Base-by-base conservation (phyloP, 306 rosid genomes). In the Castanea mollissima region DNA sequence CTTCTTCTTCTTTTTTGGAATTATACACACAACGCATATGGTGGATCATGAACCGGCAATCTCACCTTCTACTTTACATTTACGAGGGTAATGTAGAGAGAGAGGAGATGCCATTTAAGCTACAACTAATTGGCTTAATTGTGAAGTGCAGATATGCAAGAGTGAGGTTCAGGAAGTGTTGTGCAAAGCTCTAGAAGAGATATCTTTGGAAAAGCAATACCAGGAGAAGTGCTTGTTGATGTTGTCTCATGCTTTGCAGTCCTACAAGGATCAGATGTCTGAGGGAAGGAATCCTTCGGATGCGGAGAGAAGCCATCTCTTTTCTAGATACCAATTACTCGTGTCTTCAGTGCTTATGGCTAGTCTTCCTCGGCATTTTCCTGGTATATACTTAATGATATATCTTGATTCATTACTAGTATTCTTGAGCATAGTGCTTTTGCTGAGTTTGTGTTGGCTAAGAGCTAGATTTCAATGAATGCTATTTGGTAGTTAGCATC, bases 291-390 rank as follows among this genome's bases (percentile, higher is more conserved):
- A 72, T 71, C 49, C 77, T 52, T 86, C 80, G 27, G 89, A 85
- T 62, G 83, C 83, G 12, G 92, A 88, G 75, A 85, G 84, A 35
- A 78, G 25, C 23, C 75, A 82, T 83, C 94, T 92, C 68, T 82
- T 88, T 51, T 79, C 99, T 8, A 91, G 88, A 80, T 90, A 89
- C 79, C 97, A 91, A 52, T 78, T 90, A 58, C 83, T 83, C 13
- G 94, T 90, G 73, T 89, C 97, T 78, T 94, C 99, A 34, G 87
- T 88, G 71, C 99, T 92, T 34, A 91, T 88, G 99, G 91, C 97
- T 65, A 77, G 86, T 46, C 93, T 94, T 78, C 97, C 99, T 70
- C 92, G 87, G 16, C 85, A 86, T 87, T 94, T 94, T 86, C 93
- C 95, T 2, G 97, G 97, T 92, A 86, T 67, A 62, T 86, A 71